A percentile compares a stretch with the other conserved stretches of the same genome.
Evolutionary conservation across 2,329 filamentous ascomycete species (phyloP).

Genomic region (Huntiella bhutanensis): DNA sequence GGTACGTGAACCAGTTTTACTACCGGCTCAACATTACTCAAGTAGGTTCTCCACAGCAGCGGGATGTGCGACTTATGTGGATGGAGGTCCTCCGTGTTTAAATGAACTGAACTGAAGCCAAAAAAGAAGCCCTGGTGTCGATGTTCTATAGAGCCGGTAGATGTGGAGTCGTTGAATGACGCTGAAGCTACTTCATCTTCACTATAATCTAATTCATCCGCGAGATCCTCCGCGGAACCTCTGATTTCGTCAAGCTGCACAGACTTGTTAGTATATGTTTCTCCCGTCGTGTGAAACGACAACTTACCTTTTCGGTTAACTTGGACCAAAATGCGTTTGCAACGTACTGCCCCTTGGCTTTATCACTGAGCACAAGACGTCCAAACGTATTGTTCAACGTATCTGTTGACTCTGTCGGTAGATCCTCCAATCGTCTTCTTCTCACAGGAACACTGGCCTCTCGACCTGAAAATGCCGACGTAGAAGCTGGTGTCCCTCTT

Average conservation of each 20-base stretch:
- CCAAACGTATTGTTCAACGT: slow-evolving; percentile 11
- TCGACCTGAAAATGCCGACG: not conserved
- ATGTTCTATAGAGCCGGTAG: slow-evolving; percentile 21
- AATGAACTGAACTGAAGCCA: slow-evolving; percentile 51
- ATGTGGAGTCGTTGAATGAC: slow-evolving; percentile 2
- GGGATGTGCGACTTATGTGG: slow-evolving; percentile 45
- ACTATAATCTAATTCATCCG: slow-evolving; percentile 35
- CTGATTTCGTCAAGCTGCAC: slow-evolving; percentile 24
- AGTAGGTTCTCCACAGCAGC: slow-evolving; percentile 50
- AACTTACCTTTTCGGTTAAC: slow-evolving; percentile 49
- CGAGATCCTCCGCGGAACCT: slow-evolving; percentile 20
- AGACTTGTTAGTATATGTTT: not conserved
- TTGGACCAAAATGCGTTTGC: slow-evolving; percentile 62
- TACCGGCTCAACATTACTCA: slow-evolving; percentile 55
- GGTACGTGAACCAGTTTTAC: slow-evolving; percentile 55
- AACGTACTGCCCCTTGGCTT: slow-evolving; percentile 32
- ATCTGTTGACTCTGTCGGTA: slow-evolving; percentile 1
- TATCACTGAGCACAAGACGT: slow-evolving; percentile 11
- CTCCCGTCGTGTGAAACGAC: not conserved
- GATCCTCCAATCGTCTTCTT: not conserved
- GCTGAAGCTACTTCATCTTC: slow-evolving; percentile 36
- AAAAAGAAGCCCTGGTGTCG: slow-evolving; percentile 45
- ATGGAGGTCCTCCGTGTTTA: slow-evolving; percentile 45
- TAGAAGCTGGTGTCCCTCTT: slow-evolving; percentile 6
- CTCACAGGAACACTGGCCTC: not conserved